Evolutionary conservation across 2,329 filamentous ascomycete species (phyloP).

Genomic region (Colletotrichum sp.): DNA sequence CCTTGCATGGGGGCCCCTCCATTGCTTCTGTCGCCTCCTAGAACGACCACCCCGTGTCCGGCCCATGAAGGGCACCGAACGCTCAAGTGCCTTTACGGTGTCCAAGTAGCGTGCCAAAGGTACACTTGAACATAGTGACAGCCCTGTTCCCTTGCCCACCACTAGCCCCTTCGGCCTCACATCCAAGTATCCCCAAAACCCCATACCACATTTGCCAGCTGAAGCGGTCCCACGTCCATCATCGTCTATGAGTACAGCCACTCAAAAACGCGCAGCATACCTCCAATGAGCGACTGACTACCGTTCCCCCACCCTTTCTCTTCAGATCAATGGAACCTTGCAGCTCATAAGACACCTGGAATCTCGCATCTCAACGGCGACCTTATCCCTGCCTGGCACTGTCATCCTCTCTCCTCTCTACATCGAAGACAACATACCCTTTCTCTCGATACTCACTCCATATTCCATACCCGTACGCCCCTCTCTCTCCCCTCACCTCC

Average conservation of each 20-base stretch:
- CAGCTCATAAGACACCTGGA: constrained; percentile 23
- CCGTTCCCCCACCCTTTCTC: constrained; percentile 18
- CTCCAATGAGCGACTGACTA: constrained; percentile 11
- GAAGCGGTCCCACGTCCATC: constrained; percentile 3
- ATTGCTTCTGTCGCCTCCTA: constrained; percentile 1
- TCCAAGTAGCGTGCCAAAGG: constrained; percentile 3
- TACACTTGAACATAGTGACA: constrained; percentile 3
- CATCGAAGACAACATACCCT: neutral
- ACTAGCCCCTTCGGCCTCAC: neutral
- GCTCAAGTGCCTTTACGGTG: neutral
- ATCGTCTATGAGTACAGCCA: constrained; percentile 9
- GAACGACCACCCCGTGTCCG: neutral
- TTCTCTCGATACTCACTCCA: neutral
- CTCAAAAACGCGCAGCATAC: constrained; percentile 1
- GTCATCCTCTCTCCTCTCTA: neutral
- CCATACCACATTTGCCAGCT: constrained; percentile 4
- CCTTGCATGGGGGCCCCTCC: constrained; percentile 4
- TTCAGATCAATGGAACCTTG: constrained; percentile 22
- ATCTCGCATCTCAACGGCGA: constrained; percentile 23
- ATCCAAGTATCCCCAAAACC: neutral
- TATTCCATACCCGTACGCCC: neutral
- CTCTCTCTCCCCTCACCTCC: neutral
- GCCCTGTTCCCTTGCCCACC: constrained; percentile 10
- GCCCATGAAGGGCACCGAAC: neutral
- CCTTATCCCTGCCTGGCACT: constrained; percentile 17